Evolutionary conservation across 257 asterid species (phyloP).

Genomic region (Phtheirospermum japonicum): DNA sequence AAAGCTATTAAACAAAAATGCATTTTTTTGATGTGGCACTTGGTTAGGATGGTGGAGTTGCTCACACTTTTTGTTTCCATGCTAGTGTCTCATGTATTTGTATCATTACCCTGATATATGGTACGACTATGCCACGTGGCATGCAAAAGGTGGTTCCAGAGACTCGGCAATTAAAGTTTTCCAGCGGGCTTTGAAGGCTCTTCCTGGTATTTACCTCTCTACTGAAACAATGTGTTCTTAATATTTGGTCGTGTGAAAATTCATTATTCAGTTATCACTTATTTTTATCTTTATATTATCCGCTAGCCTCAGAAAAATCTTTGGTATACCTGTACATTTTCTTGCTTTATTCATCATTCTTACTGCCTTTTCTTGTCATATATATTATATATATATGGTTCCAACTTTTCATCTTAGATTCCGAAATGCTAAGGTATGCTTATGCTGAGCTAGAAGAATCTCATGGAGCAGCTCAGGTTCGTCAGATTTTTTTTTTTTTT

Average conservation of each 20-base stretch:
- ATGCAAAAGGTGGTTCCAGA: slow-evolving; percentile 76
- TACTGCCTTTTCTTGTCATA: slow-evolving; percentile 11
- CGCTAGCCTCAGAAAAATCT: not conserved
- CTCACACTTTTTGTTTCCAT: slow-evolving; percentile 35
- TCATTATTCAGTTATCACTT: not conserved
- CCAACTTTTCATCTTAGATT: slow-evolving; percentile 49
- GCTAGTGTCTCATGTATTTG: slow-evolving; percentile 92
- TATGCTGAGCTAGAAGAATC: slow-evolving; percentile 98
- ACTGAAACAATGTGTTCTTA: slow-evolving; percentile 23
- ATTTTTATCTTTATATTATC: not conserved
- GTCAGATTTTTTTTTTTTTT: slow-evolving; percentile 9
- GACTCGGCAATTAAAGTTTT: slow-evolving; percentile 85
- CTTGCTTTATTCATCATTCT: slow-evolving; percentile 10
- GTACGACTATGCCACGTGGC: slow-evolving; percentile 97
- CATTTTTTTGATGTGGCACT: not conserved
- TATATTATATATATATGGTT: slow-evolving; percentile 11
- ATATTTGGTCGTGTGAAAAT: slow-evolving; percentile 15
- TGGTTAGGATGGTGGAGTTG: slow-evolving; percentile 15
- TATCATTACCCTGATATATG: slow-evolving; percentile 97
- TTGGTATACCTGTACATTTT: slow-evolving; percentile 15
- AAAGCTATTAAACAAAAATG: slow-evolving; percentile 2
- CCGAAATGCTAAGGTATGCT: slow-evolving; percentile 91
- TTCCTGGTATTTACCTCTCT: slow-evolving; percentile 68
- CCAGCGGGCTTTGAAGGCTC: slow-evolving; percentile 91
- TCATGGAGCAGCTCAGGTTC: slow-evolving; percentile 82